These are phyloP conservation scores for Phytopythium ostracodes DNA, from an alignment of 352 stramenopile genomes.

Conservation along the genomic window DNA sequence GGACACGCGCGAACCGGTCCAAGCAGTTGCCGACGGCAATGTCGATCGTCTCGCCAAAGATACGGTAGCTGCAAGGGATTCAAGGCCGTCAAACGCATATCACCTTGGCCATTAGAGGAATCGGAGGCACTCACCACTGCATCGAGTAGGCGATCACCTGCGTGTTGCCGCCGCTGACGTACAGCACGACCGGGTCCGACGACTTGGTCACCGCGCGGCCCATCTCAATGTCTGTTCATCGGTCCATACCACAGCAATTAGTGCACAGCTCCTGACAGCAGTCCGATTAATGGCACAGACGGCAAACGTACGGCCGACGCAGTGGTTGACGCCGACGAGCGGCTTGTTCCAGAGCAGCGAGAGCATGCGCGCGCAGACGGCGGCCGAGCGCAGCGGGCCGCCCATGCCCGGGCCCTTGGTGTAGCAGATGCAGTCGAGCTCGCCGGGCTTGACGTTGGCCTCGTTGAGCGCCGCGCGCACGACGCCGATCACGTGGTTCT, in stretches of 20 bases:
- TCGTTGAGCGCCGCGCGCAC: conserved; percentile 93
- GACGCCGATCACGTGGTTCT: conserved; percentile 95
- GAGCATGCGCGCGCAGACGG: conserved; percentile 93
- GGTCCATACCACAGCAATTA: conserved; percentile 1
- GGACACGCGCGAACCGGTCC: conserved; percentile 95
- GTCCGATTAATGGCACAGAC: too few relatives aligned
- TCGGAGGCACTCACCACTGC: conserved; percentile 46
- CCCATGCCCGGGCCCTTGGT: conserved; percentile 98
- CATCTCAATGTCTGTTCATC: conserved; percentile 98
- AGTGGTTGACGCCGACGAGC: conserved; percentile 98
- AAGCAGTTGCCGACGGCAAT: conserved; percentile 99
- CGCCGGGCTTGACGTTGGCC: conserved; percentile 75
- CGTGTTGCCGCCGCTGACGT: conserved; percentile 99
- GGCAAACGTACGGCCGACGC: conserved; percentile 89
- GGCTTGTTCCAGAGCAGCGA: conserved; percentile 95
- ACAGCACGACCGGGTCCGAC: conserved; percentile 97
- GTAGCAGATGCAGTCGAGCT: conserved; percentile 95
- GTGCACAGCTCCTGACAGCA: too few relatives aligned
- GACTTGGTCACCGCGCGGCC: conserved; percentile 95
- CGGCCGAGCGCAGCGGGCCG: conserved; percentile 95
- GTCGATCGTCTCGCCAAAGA: conserved; percentile 99
- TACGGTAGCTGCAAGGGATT: conserved; percentile 85
- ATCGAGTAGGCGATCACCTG: conserved; percentile 93
- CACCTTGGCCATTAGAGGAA: background rate
- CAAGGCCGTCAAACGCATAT: conserved; percentile 2